Evolutionary conservation across 2,329 filamentous ascomycete species (phyloP), one percentile per base, ranked within the genome.

Genomic region (Chaetomium olivaceum): DNA sequence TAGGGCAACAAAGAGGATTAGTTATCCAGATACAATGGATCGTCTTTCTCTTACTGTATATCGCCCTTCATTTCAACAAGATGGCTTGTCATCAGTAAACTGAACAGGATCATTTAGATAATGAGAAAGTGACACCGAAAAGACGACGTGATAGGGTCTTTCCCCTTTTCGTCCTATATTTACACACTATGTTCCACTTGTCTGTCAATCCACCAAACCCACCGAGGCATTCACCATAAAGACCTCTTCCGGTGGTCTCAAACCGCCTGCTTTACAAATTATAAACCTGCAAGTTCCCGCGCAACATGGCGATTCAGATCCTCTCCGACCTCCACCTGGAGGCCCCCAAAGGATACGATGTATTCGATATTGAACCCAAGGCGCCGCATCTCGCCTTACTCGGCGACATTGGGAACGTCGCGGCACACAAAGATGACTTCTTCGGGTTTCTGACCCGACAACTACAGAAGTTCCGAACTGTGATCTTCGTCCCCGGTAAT

Each of bases 301-400:
- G 2, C 21, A n/a, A 29, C 21, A 61, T 60, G 64, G 39, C 51
- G 19, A 43, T 80, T 23, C 79, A 86, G 68, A 80, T 87, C 56
- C 64, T 87, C n/a, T 87, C 85, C 0, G 85, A 88, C 73, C 77
- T 88, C 3, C 85, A 88, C 67, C 77, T 88, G 8, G 84, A 88
- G 71, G 71, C 72, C 9, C 79, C 80, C 0, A 76, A 78, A 52
- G 75, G 76, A 21, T 88, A 87, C 72, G 80, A 84, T 36, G 25
- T 75, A 27, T 87, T 83, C 69, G 71, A 81, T 2, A 81, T 87
- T 25, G 58, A 71, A 0, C 80, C 81, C 1, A 76, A 74, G 58
- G 81, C 84, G 1, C 81, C 82, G 0, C 79, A 82, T 64, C 77
- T 88, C 2, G 85, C 83, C 0, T 77, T 88, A 0, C 77, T 87